phyloP scores from a whole-genome alignment of 805 yeast species.

The Schizosaccharomyces pombe region DNA sequence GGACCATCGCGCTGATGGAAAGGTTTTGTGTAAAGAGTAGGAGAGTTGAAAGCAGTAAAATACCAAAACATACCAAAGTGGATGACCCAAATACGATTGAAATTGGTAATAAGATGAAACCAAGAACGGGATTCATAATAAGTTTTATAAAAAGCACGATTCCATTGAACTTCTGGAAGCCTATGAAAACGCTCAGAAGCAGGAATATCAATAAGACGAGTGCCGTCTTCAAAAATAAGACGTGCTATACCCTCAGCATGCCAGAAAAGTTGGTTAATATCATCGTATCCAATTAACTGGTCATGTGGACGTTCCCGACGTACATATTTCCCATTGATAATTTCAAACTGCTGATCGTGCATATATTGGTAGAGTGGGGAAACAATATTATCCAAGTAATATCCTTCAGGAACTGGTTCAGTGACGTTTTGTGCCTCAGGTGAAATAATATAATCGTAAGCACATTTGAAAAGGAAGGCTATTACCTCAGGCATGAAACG shows the following conservation, averaged over 20 bases:
- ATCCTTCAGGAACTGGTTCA: constrained; percentile 30
- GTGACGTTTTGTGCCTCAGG: constrained; percentile 67
- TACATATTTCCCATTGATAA: constrained; percentile 29
- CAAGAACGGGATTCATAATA: constrained; percentile 90
- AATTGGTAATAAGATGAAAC: constrained; percentile 85
- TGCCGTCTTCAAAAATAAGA: constrained; percentile 74
- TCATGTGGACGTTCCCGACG: constrained; percentile 50
- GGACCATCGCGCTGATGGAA: constrained; percentile 65
- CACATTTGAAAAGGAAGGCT: constrained; percentile 88
- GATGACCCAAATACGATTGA: constrained; percentile 94
- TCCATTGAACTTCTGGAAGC: constrained; percentile 85
- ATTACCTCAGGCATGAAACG: constrained; percentile 79
- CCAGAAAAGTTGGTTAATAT: constrained; percentile 96
- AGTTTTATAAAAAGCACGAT: constrained; percentile 78
- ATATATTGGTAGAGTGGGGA: constrained; percentile 64
- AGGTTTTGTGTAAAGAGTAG: constrained; percentile 68
- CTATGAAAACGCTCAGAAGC: constrained; percentile 69
- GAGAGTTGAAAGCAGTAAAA: constrained; percentile 81
- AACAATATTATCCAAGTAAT: constrained; percentile 70
- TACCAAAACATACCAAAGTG: constrained; percentile 84
- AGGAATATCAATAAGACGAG: constrained; percentile 75
- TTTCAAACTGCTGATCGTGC: constrained; percentile 42
- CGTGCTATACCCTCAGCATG: constrained; percentile 96
- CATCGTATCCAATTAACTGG: constrained; percentile 61
- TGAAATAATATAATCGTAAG: constrained; percentile 67